Base-by-base conservation (phyloP, 2,329 filamentous ascomycete species). In the Microcera coccophila region DNA sequence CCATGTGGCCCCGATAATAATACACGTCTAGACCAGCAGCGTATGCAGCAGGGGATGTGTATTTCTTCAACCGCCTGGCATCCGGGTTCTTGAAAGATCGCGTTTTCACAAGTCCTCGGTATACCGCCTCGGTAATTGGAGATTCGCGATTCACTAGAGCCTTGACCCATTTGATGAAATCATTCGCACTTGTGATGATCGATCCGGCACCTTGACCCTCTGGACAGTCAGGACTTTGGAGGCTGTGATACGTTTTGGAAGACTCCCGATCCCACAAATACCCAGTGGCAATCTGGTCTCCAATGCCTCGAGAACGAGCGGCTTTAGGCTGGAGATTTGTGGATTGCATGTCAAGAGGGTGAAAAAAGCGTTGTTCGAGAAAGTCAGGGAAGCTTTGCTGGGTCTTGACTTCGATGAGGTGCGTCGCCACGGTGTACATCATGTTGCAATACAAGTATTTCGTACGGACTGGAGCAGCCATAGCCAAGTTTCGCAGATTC, bases 191-290 rank as follows among this genome's bases (percentile, higher is more conserved):
- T 1, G 60, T 50, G 9, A 62, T 39, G 4, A 64, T 43, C 1
- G 55, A 61, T 3, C 61, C 60, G 0, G 62, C 61, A 1, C 61
- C 62, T 35, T 64, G 54, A 1, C 48, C 56, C 38, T 64, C 62
- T 1, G 54, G 55, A 4, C 45, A 48, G 17, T 59, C 40, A 2
- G 20, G 37, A 14, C 22, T 26, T 26, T 7, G 12, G 12, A 26
- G 7, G 7, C 22, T 12, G 12, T 26, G 7, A 12, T 26, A 26
- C n/a, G n/a, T n/a, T 12, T 26, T 26, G 7, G 22, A 7, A 12
- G 7, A 7, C 22, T 26, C 12, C 12, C 12, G 7, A 26, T 26
- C 22, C 22, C 22, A 26, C 7, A 26, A 26, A 15, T 32, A 32
- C 5, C 29, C 29, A 5, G 11, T 32, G 5, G 29, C 29, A 10